These are phyloP conservation scores for Aspergillus versicolor DNA, from an alignment of 2,329 filamentous ascomycete species.

Conservation along the genomic window DNA sequence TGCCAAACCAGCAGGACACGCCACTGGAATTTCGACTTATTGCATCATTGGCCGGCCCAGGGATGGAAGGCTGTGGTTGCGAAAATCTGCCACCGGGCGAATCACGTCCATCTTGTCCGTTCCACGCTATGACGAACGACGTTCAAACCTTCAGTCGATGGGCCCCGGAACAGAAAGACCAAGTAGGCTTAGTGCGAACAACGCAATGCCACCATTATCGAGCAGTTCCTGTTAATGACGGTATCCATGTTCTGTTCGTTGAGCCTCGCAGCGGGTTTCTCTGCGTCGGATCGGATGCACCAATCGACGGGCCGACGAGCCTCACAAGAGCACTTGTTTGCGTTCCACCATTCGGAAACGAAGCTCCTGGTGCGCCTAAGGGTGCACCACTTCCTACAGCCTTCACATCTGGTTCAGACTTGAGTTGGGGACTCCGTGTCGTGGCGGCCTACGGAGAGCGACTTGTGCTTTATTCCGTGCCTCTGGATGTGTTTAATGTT, in stretches of 20 bases:
- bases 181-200: constrained; percentile 39
- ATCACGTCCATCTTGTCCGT: constrained; percentile 24
- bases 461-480: constrained; percentile 62
- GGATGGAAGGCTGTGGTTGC: constrained; percentile 30
- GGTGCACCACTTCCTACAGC: constrained; percentile 45
- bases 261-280: constrained; percentile 58
- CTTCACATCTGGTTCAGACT: constrained; percentile 59
- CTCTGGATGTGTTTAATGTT: constrained; percentile 54
- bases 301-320: constrained; percentile 57
- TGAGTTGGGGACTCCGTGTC: constrained; percentile 58
- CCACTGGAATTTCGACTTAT: constrained; percentile 61
- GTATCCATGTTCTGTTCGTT: constrained; percentile 63
- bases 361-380: constrained; percentile 10
- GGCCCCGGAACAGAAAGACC: constrained; percentile 20
- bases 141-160: constrained; percentile 29
- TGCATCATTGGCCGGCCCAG: constrained; percentile 55
- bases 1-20: constrained; percentile 54
- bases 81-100: constrained; percentile 21
- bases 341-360: constrained; percentile 36
- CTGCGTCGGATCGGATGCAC: constrained; percentile 62
- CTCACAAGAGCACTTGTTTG: constrained; percentile 61
- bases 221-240: constrained; percentile 65
- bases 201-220: constrained; percentile 60
- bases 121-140: constrained; percentile 27
- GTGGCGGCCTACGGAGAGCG: constrained; percentile 55